phyloP scores from a whole-genome alignment of 495 filamentous ascomycete species.

The Penicillium lagena region DNA sequence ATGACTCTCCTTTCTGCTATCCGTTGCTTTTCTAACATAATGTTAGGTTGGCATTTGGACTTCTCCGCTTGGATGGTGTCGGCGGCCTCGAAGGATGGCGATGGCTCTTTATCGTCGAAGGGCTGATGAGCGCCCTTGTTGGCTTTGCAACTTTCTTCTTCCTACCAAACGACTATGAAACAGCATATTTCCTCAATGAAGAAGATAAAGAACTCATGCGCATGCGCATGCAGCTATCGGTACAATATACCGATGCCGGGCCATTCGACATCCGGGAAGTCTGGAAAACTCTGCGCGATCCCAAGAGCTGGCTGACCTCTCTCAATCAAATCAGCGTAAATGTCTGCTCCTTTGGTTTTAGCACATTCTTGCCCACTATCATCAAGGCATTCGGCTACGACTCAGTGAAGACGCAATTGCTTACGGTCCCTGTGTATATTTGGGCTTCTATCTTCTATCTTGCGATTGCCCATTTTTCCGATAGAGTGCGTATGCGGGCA shows the following conservation, averaged over 20 bases:
- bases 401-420: constrained; percentile 8
- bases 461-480: constrained; percentile 7
- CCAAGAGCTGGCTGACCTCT: constrained; percentile 11
- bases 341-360: constrained; percentile 9
- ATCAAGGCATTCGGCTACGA: constrained; percentile 8
- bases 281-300: constrained; percentile 7
- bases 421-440: constrained; percentile 14
- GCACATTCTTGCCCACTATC: constrained; percentile 13
- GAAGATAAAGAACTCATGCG: constrained; percentile 11
- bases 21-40: neutral
- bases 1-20: neutral
- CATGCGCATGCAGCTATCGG: constrained; percentile 6
- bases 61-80: constrained; percentile 25
- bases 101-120: constrained; percentile 39
- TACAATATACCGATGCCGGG: constrained; percentile 4
- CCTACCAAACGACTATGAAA: constrained; percentile 8
- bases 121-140: constrained; percentile 13
- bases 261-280: constrained; percentile 9
- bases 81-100: constrained; percentile 28
- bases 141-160: constrained; percentile 10
- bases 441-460: constrained; percentile 9
- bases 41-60: constrained; percentile 22
- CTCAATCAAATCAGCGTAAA: constrained; percentile 13
- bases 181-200: constrained; percentile 11
- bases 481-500: constrained; percentile 9